Base-by-base conservation (phyloP, 768 basidiomycete species). In the Russula sp. region DNA sequence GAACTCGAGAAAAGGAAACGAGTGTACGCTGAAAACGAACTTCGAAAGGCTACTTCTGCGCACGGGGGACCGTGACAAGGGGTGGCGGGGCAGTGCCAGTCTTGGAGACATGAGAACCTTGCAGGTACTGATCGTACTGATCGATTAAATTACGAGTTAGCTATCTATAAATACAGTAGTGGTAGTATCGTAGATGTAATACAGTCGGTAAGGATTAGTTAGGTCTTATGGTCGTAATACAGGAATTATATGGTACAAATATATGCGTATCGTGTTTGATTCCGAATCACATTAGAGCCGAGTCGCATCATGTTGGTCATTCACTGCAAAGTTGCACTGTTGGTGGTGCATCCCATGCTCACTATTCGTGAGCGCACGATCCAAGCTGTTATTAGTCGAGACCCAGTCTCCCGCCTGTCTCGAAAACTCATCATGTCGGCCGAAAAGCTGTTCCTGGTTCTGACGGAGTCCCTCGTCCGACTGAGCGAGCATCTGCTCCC, bases 1-100 rank as follows among this genome's bases (percentile, higher is more conserved):
- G 42, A 52, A 7, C 9, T 59, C 32, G 63, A 53, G 57, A 59
- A 44, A 53, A 46, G 44, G 36, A 26, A 59, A 48, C 51, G 57
- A 38, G n/a, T 48, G 9, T 18, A 53, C 26, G 51, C 34, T 9
- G 63, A 59, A 16, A 38, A 48, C 32, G 42, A 48, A 28, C 44
- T 53, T 49, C 34, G 48, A 26, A 54, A 48, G 34, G 44, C 44
- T 22, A 24, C 16, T 46, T 13, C 16, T 28, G 34, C 57, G 2
- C 57, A 14, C 3, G 42, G 44, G 63, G 44, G 51, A 54, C 11
- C 36, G 44, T 20, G 28, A 59, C 40, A 20, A 0, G 44, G n/a
- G 18, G 18, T 9, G 8, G 7, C n/a, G 30, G 9, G 20, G 14
- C 11, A 2, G 20, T 28, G 13, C 38, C n/a, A 40, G 38, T 40